phyloP scores from a whole-genome alignment of 2,329 filamentous ascomycete species.

The Simplicillium aogashimaense region DNA sequence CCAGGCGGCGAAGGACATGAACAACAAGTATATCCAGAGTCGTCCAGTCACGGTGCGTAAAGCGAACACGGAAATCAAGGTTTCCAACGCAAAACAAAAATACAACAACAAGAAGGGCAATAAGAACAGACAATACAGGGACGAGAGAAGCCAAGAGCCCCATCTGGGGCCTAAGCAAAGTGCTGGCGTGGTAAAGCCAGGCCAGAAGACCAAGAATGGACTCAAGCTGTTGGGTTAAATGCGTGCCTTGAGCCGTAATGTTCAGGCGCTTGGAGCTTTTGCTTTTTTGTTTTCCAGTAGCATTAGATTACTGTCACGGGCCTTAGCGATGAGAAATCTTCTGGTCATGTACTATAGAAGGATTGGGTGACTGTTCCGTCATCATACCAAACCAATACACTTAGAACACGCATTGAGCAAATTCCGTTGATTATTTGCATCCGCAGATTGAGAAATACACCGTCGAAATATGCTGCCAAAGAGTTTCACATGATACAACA shows the following conservation, averaged over 20 bases:
- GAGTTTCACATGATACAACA: no score
- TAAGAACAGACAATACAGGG: constrained; percentile 24
- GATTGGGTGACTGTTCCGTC: no score
- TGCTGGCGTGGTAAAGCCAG: constrained; percentile 49
- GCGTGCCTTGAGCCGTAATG: not conserved
- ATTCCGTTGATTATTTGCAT: no score
- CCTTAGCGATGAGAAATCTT: not conserved
- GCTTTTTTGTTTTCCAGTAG: not conserved
- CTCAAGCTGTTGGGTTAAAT: constrained; percentile 48
- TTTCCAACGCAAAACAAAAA: constrained; percentile 57
- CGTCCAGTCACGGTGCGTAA: constrained; percentile 84
- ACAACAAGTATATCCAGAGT: constrained; percentile 97
- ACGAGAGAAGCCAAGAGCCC: constrained; percentile 34
- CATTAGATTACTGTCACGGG: not conserved
- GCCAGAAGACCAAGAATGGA: constrained; percentile 59
- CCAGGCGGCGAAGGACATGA: constrained; percentile 93
- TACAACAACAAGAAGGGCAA: constrained; percentile 24
- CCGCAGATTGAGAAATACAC: no score
- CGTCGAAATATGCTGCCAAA: no score
- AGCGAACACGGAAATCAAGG: constrained; percentile 84
- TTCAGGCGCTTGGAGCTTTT: not conserved
- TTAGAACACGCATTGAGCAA: no score
- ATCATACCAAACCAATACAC: no score
- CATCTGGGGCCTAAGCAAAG: constrained; percentile 37
- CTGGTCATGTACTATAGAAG: no score